These are phyloP conservation scores for Castanea sativa DNA, from an alignment of 306 rosid species.

Conservation along the genomic window DNA sequence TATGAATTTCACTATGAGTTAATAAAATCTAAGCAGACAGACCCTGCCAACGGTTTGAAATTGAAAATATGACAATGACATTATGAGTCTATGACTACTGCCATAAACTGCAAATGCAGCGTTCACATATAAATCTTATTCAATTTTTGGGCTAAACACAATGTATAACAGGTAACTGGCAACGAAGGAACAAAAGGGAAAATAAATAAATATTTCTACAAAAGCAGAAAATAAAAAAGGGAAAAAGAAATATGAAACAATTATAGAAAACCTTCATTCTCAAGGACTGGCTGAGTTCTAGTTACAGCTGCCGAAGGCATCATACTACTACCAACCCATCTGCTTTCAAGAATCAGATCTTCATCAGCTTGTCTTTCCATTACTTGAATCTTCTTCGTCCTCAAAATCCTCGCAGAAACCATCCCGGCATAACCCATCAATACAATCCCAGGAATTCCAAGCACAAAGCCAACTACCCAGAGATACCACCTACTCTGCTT, in stretches of 20 bases:
- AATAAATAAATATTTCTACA: background rate
- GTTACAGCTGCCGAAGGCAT: slow-evolving; percentile 75
- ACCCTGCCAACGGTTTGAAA: no score
- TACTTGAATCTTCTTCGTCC: slow-evolving; percentile 57
- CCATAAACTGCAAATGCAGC: background rate
- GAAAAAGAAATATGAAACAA: background rate
- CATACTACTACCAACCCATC: slow-evolving; percentile 70
- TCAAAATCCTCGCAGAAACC: slow-evolving; percentile 36
- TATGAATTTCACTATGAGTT: no score
- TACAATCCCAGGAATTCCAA: slow-evolving; percentile 46
- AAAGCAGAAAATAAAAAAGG: background rate
- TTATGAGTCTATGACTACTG: background rate
- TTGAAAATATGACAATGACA: no score
- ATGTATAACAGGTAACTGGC: slow-evolving; percentile 6
- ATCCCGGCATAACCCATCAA: slow-evolving; percentile 43
- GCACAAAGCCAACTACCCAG: slow-evolving; percentile 51
- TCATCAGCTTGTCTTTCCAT: slow-evolving; percentile 70
- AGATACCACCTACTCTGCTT: slow-evolving; percentile 39
- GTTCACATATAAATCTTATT: no score
- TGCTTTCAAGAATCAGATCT: slow-evolving; percentile 64
- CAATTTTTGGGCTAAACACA: slow-evolving; percentile 11
- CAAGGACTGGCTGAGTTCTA: slow-evolving; percentile 75
- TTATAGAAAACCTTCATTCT: slow-evolving; percentile 38
- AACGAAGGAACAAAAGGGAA: slow-evolving; percentile 1
- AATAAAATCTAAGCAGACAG: no score